Base-by-base conservation (phyloP, 805 yeast species). In the Pichia kluyveri region DNA sequence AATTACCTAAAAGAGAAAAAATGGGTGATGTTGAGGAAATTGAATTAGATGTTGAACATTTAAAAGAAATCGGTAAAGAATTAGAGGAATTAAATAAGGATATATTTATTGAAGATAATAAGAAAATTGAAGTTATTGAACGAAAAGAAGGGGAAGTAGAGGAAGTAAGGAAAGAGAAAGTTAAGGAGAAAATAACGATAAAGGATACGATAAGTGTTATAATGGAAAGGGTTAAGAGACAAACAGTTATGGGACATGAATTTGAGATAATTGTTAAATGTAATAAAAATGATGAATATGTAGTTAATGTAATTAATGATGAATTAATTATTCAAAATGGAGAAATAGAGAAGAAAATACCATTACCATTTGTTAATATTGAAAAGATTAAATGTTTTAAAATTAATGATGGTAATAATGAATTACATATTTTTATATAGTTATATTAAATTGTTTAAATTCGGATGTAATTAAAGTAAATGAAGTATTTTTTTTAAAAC, bases 1-100 rank as follows among this genome's bases (percentile, higher is more conserved):
- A 78, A 4, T 68, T 77, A 3, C 96, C 96, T 1, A 86, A 86
- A 56, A 72, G 91, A 79, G 61, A 71, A 11, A 66, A 74, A 44
- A 89, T 89, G 66, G 96, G 96, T 1, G 96, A 96, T 0, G 69
- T 82, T 0, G 72, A 67, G 36, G 68, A 76, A 18, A 57, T 73
- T 18, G 66, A 68, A 38, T 60, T 69, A 8, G 84, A 79, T 37
- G 49, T 79, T 34, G 61, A 64, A 8, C 60, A 60, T 8, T 57
- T 75, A 27, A 69, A 70, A 46, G 61, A 64, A 39, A 66, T 63
- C 43, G 49, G 66, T 5, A 62, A 67, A 36, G 67, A 67, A 31
- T 57, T 67, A 11, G 56, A 61, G 48, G 56, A 52, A 45, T 61
- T 51, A 43, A 59, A 43, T 15, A 28, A 12, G 54, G 60, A 48